These are phyloP conservation scores for Trichoderma sp. DNA, from an alignment of 2,329 filamentous ascomycete species.

Conservation along the genomic window DNA sequence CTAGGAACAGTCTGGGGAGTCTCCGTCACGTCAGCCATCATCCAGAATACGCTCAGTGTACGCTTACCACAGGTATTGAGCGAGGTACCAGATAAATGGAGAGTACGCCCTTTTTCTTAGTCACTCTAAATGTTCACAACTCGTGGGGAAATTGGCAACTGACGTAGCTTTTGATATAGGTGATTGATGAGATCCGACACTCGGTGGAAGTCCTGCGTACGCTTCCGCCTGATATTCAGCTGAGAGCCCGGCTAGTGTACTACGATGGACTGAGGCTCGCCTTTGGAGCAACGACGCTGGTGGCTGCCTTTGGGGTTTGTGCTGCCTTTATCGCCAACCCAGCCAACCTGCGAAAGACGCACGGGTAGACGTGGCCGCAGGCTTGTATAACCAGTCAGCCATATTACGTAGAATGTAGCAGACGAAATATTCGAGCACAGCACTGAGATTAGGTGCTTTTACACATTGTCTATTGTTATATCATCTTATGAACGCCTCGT, in stretches of 20 bases:
- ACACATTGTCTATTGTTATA: not conserved
- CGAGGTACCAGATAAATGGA: constrained; percentile 55
- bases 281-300: constrained; percentile 52
- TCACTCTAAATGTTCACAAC: not conserved
- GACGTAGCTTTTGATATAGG: constrained; percentile 36
- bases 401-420: not conserved
- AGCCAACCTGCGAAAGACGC: constrained; percentile 32
- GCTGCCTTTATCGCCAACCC: constrained; percentile 32
- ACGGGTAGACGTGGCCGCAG: not conserved
- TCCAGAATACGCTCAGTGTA: constrained; percentile 58
- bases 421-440: not conserved
- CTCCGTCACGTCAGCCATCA: constrained; percentile 58
- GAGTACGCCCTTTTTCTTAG: constrained; percentile 41
- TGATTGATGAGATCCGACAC: constrained; percentile 60
- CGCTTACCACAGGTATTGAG: constrained; percentile 52
- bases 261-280: constrained; percentile 56
- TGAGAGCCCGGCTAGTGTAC: constrained; percentile 55
- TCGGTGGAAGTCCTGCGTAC: constrained; percentile 51
- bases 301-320: constrained; percentile 45
- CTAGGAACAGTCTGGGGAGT: constrained; percentile 64
- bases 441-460: not conserved
- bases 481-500: not conserved
- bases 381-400: not conserved
- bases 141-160: constrained; percentile 19
- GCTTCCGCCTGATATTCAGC: constrained; percentile 54